A percentile compares a stretch with the other conserved stretches of the same genome.
Conservation (phyloP, 2,329 filamentous ascomycete genomes). For the Talaromyces funiculosus region DNA sequence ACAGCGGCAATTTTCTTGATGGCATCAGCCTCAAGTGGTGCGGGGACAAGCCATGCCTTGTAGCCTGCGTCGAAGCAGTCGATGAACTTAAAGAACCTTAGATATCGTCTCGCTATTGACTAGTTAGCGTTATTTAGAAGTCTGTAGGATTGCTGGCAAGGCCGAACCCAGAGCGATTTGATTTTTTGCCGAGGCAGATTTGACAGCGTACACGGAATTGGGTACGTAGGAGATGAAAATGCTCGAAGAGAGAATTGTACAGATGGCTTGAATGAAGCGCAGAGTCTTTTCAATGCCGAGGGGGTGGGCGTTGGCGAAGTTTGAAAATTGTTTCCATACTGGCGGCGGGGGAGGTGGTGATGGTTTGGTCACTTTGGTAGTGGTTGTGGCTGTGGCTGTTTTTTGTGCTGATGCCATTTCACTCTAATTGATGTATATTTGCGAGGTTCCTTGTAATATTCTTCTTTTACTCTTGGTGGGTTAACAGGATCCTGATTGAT, state of each 20-base stretch:
- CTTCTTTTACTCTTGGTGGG: too few species aligned
- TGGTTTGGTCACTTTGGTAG: neutral
- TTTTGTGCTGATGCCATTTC: neutral
- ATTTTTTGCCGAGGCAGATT: conserved; percentile 33
- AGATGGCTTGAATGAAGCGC: conserved; percentile 34
- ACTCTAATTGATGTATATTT: neutral
- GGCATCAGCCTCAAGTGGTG: neutral
- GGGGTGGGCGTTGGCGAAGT: conserved; percentile 26
- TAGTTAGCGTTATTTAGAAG: neutral
- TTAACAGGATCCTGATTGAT: neutral
- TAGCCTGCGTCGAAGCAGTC: conserved; percentile 53
- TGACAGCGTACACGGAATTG: conserved; percentile 22
- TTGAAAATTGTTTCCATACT: conserved; percentile 24
- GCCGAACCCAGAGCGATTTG: conserved; percentile 40
- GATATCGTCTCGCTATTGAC: conserved; percentile 48
- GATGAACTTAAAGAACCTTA: conserved; percentile 65
- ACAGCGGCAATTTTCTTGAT: conserved; percentile 47
- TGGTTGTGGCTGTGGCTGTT: neutral
- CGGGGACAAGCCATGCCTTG: conserved; percentile 28
- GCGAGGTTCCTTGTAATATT: too few species aligned
- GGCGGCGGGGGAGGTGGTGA: neutral
- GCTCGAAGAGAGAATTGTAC: conserved; percentile 25
- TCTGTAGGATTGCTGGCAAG: conserved; percentile 9
- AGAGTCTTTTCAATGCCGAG: conserved; percentile 36
- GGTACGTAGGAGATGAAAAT: conserved; percentile 7